Evolutionary conservation across 257 asterid species (phyloP).

Genomic region (Penstemon newberryi): DNA sequence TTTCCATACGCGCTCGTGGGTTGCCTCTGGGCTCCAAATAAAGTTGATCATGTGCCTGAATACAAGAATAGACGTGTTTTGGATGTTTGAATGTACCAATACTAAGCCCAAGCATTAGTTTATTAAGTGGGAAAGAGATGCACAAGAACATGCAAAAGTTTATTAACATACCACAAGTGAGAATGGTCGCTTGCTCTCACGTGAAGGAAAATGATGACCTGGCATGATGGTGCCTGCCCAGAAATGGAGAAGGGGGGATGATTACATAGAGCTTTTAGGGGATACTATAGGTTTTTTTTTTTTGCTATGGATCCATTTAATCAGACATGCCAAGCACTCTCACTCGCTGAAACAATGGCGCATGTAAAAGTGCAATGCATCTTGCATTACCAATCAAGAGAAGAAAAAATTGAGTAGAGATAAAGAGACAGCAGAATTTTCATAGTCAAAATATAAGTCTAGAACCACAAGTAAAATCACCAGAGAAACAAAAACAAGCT

Average conservation of each 20-base stretch:
- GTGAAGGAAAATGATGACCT: slow-evolving; percentile 31
- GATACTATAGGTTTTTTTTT: slow-evolving; percentile 5
- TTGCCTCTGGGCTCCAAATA: slow-evolving; percentile 40
- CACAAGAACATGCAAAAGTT: slow-evolving; percentile 11
- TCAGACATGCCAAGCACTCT: background rate
- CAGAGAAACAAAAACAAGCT: background rate
- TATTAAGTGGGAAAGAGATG: background rate
- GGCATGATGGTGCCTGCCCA: slow-evolving; percentile 38
- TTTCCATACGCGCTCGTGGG: slow-evolving; percentile 37
- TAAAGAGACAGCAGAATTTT: background rate
- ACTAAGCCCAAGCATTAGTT: background rate
- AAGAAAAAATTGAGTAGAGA: background rate
- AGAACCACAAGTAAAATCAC: background rate
- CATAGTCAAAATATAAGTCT: slow-evolving; percentile 5
- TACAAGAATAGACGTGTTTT: slow-evolving; percentile 16
- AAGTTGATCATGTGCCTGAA: slow-evolving; percentile 46
- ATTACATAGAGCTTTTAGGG: background rate
- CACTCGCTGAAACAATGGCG: background rate
- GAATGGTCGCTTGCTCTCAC: slow-evolving; percentile 52
- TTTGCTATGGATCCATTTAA: background rate
- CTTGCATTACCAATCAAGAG: background rate
- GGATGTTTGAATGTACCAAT: background rate
- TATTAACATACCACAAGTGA: slow-evolving; percentile 40
- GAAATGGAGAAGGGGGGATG: slow-evolving; percentile 19
- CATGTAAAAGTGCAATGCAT: background rate